These are phyloP conservation scores for Penicillium paneum DNA, from an alignment of 2,329 filamentous ascomycete genomes.

Conservation along the genomic window DNA sequence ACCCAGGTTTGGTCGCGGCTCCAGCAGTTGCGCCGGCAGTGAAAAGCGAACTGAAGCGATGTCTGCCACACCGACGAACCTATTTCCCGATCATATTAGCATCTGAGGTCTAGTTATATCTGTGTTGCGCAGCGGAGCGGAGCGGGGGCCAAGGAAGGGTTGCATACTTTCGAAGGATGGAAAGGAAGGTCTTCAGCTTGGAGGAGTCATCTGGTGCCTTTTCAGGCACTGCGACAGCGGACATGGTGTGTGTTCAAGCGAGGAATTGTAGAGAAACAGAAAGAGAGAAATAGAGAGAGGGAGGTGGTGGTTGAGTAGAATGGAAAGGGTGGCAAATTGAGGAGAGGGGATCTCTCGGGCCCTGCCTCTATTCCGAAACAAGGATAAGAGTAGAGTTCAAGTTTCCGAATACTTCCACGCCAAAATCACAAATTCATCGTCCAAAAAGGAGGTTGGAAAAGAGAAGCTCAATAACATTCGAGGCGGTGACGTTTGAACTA, in stretches of 20 bases:
- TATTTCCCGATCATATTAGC: conserved; percentile 38
- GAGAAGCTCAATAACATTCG: not conserved
- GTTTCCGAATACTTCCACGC: not conserved
- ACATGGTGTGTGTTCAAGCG: conserved; percentile 21
- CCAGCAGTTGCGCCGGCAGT: conserved; percentile 87
- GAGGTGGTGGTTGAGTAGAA: not conserved
- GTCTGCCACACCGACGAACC: conserved; percentile 93
- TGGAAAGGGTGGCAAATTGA: conserved; percentile 4
- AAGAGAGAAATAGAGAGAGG: not conserved
- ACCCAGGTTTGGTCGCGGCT: conserved; percentile 89
- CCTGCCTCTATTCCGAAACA: not conserved
- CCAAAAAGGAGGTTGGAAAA: not conserved
- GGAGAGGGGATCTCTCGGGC: not conserved
- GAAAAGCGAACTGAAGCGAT: conserved; percentile 96
- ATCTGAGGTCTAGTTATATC: not conserved
- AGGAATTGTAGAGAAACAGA: not conserved
- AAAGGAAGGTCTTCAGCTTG: conserved; percentile 84
- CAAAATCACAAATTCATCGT: not conserved
- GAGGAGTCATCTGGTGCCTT: conserved; percentile 72
- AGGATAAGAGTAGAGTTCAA: not conserved
- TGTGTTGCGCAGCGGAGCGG: not conserved
- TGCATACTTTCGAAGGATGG: conserved; percentile 79
- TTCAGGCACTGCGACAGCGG: conserved; percentile 42
- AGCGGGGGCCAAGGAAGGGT: not conserved
- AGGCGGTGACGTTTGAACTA: conserved; percentile 11